phyloP scores from a whole-genome alignment of 495 filamentous ascomycete genomes.

The Tuber aestivum region DNA sequence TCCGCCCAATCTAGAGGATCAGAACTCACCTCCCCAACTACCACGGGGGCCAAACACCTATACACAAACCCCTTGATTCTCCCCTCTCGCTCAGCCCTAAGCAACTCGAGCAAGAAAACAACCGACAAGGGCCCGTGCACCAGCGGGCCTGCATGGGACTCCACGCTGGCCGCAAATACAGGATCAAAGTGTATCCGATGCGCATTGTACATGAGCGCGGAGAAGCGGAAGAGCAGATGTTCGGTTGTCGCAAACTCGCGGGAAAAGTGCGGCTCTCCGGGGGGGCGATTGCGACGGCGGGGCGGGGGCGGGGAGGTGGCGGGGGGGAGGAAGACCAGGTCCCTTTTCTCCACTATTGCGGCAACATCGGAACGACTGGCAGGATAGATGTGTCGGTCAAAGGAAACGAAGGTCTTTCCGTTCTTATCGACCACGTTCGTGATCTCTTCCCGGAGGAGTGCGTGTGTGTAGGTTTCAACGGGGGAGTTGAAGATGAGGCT shows the following conservation, averaged over 20 bases:
- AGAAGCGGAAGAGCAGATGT: conserved; percentile 65
- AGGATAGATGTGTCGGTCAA: conserved; percentile 33
- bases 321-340: conserved; percentile 41
- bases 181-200: conserved; percentile 69
- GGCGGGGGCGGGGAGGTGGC: background rate
- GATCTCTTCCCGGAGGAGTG: conserved; percentile 28
- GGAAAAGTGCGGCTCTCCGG: conserved; percentile 51
- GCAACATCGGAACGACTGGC: conserved; percentile 12
- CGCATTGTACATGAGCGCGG: conserved; percentile 64
- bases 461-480: conserved; percentile 12
- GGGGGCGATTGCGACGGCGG: conserved; percentile 18
- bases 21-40: conserved; percentile 55
- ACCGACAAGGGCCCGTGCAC: conserved; percentile 84
- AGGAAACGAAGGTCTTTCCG: conserved; percentile 34
- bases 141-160: conserved; percentile 68
- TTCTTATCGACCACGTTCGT: conserved; percentile 18
- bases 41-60: conserved; percentile 74
- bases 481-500: conserved; percentile 44
- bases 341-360: conserved; percentile 41
- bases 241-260: conserved; percentile 58
- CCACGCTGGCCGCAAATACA: conserved; percentile 59
- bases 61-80: conserved; percentile 60
- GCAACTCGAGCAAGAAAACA: conserved; percentile 61
- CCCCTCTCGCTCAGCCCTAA: conserved; percentile 45
- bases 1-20: conserved; percentile 41